These are phyloP conservation scores for Thymus mandschuricus DNA, from an alignment of 257 asterid genomes.

Conservation along the genomic window DNA sequence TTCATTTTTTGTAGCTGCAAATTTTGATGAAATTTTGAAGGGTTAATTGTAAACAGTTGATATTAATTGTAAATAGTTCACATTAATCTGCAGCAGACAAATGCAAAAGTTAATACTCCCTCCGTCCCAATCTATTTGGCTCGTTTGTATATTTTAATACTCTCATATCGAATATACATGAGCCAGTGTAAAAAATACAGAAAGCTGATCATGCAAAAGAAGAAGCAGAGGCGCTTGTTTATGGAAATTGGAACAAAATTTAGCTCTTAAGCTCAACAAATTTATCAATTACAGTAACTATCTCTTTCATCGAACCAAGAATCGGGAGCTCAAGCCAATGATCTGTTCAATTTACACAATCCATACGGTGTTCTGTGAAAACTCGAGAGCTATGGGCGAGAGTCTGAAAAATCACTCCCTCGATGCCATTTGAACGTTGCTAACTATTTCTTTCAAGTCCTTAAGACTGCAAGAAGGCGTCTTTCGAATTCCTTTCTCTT, in stretches of 20 bases:
- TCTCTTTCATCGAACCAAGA: not conserved
- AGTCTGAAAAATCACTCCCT: not conserved
- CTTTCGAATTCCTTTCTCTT: conserved; percentile 53
- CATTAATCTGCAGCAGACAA: too few relatives aligned
- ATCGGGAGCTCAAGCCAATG: not conserved
- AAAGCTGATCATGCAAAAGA: too few relatives aligned
- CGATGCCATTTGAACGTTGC: conserved; percentile 21
- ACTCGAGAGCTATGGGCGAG: not conserved
- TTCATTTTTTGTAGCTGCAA: too few relatives aligned
- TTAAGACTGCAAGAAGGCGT: conserved; percentile 54
- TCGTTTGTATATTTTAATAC: too few relatives aligned
- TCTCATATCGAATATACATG: too few relatives aligned
- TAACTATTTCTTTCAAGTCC: conserved; percentile 63
- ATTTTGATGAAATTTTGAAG: too few relatives aligned
- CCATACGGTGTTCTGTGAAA: not conserved
- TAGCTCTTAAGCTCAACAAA: not conserved
- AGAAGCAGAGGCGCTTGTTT: not conserved
- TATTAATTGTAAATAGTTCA: too few relatives aligned
- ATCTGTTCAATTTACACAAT: not conserved
- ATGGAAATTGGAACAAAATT: not conserved
- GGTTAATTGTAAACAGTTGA: too few relatives aligned
- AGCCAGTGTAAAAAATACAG: too few relatives aligned
- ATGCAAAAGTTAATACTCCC: too few relatives aligned
- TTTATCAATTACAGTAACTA: not conserved
- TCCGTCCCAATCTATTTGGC: too few relatives aligned